phyloP scores from a whole-genome alignment of 2,329 filamentous ascomycete species.

The Ceratocystis ficicola region DNA sequence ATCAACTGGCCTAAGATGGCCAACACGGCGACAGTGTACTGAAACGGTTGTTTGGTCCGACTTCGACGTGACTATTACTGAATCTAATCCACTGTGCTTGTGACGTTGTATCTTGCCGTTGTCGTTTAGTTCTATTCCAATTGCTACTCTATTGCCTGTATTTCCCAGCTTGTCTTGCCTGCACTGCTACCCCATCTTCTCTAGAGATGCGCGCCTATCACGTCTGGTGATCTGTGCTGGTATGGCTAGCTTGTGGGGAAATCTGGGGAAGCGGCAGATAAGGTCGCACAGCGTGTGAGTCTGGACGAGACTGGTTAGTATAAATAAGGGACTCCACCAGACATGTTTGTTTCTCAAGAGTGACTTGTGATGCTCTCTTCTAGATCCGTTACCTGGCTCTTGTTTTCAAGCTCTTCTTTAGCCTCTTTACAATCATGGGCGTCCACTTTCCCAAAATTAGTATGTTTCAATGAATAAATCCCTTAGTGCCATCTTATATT shows the following conservation, averaged over 20 bases:
- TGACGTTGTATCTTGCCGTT: background rate
- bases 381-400: background rate
- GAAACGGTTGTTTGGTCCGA: background rate
- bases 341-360: background rate
- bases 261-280: slow-evolving; percentile 8
- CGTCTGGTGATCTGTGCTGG: background rate
- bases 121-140: no score
- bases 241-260: background rate
- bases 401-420: background rate
- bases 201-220: slow-evolving; percentile 11
- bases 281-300: background rate
- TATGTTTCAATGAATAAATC: background rate
- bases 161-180: background rate
- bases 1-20: background rate
- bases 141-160: no score
- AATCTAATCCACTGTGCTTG: background rate
- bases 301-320: background rate
- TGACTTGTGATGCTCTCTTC: background rate
- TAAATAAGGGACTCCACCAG: background rate
- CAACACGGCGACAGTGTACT: background rate
- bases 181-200: background rate
- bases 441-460: slow-evolving; percentile 21
- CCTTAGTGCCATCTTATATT: background rate
- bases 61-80: background rate
- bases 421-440: slow-evolving; percentile 12